Base-by-base conservation (phyloP, 306 rosid species). In the Casuarina equisetifolia region DNA sequence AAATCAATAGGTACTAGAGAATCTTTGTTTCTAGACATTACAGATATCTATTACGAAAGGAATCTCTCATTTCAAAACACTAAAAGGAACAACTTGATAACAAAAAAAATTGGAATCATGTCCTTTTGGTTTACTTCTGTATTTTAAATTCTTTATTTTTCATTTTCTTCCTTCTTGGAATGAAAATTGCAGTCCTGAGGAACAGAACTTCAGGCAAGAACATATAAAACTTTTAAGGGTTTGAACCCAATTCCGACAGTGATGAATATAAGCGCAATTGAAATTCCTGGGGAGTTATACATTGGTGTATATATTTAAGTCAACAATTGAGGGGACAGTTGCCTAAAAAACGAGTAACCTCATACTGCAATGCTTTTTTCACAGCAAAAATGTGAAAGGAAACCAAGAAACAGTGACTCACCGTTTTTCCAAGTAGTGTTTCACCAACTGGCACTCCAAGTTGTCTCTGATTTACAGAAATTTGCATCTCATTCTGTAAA, bases 361-460 rank as follows among this genome's bases (percentile, higher is more conserved):
- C 63, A 54, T 25, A 50, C 38, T 62, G 9, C 16, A 10, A 57
- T 70, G 13, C n/a, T 59, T 25, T 13, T 4, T 20, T 78, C 51
- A 69, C 4, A 20, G n/a, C 62, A 54, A 38, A 48, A 11, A 43
- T n/a, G 36, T 17, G 5, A 39, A 44, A 9, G 42, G 25, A 11
- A 75, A 48, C 43, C 19, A 50, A 61, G 35, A 69, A 73, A 74
- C 71, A 17, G 57, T 59, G 73, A 92, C 91, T 92, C 80, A 94
- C 98, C 43, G 93, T 92, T 88, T 94, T 94, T 64, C 98, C 98
- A 48, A 76, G 57, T 81, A 94, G 83, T n/a, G 89, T 88, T 71
- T 90, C 95, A 35, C 92, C 93, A 68, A 64, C 69, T 75, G 98
- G 98, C 68, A 62, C 91, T 81, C 98, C 98, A 79, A 94, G 80